Base-by-base conservation (phyloP, 352 stramenopile genomes). In the Phytophthora hibernalis region DNA sequence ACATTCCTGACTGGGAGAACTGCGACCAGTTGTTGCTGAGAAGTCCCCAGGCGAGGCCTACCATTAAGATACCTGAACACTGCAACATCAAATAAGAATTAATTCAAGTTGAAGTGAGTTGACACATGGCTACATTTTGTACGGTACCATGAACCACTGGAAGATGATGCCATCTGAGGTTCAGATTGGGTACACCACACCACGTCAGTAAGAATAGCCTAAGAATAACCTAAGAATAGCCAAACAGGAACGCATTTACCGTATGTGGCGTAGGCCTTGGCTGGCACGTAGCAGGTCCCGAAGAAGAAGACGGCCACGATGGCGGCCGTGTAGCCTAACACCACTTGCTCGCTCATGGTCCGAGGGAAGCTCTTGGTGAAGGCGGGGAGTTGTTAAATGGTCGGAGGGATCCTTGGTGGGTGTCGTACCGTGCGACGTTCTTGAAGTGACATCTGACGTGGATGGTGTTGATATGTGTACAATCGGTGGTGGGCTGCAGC, bases 11-110 rank as follows among this genome's bases (percentile, higher is more conserved):
- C 45, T 95, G 77, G 2, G 85, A 80, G 55, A 80, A 93, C 49
- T 90, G 80, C 18, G 70, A 70, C 87, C 87, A 95, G 47, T 95
- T 85, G 74, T 95, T 93, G 70, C 82, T 93, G 5, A 91, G 16
- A 24, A 95, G 61, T 0, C 87, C 87, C 87, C 87, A 95, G 5
- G 68, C 68, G 54, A 95, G 67, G 1, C 87, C 87, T 20, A 92
- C 83, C 76, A 93, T 87, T 43, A 95, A 77, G 56, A 95, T 95
- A 2, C 87, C 87, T 0, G 87, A 95, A 54, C 87, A 95, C 85
- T 94, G 60, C 10, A n/a, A n/a, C 35, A 40, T 9, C 37, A 54
- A 51, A 54, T 33, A 33, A 68, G 22, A 54, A 43, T 53, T 8
- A 70, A 22, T 31, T 15, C n/a, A 16, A 13, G 40, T 21, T 24